Base-by-base conservation (phyloP, 2,329 filamentous ascomycete species). In the Colletotrichum brevisporum region DNA sequence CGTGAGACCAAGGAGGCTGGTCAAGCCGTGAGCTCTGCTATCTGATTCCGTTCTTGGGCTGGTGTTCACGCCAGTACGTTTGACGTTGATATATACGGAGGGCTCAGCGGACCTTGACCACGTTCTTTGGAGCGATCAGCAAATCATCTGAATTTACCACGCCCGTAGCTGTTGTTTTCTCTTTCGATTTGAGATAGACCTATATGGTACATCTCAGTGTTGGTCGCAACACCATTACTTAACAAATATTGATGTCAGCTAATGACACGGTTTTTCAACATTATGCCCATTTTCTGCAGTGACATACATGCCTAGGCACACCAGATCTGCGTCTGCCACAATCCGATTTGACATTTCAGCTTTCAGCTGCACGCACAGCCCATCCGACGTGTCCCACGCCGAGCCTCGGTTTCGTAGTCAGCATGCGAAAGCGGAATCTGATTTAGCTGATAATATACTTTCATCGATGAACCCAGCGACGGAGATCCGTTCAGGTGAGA, bases 1-100 rank as follows among this genome's bases (percentile, higher is more conserved):
- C 84, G 85, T 62, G 88, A 90, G 80, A 76, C 77, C 24, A 76
- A 79, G 71, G 75, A 77, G 65, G 73, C 74, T 41, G 73, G 66
- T 21, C 75, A 78, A 66, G 73, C 75, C 54, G 73, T 75, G 72
- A 71, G 64, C 67, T 77, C 77, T 47, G 74, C 78, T 54, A 72
- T 72, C 60, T 71, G 56, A 70, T 61, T 53, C 31, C 69, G 65
- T 66, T 61, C 55, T 64, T 21, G 54, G 21, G 27, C 51, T 52
- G 51, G 36, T 21, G n/a, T 41, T 52, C 24, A 26, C n/a, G 50
- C 59, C 24, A 54, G 56, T 26, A 47, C 39, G 21, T 51, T 50
- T 45, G 45, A 65, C 47, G 54, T 69, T 72, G 62, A 62, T 62
- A 68, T 69, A 68, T 51, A 39, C 41, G 65, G 57, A 24, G 61